A percentile compares a stretch with the other conserved stretches of the same genome.
phyloP scores from a whole-genome alignment of 805 yeast species.

The Candida andamanensis region DNA sequence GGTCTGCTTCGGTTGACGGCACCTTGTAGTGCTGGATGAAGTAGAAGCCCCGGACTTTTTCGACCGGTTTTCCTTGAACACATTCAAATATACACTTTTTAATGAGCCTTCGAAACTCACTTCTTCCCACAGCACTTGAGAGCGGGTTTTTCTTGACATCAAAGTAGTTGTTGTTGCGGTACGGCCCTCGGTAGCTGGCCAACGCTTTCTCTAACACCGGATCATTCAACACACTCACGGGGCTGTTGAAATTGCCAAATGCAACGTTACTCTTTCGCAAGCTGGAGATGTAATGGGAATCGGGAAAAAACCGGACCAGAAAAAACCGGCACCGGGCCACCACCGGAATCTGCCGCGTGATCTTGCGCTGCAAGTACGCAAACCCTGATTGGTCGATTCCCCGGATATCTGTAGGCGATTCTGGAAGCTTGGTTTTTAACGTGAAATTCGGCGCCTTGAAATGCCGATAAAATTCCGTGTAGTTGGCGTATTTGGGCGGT shows the following conservation, averaged over 20 bases:
- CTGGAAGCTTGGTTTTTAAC: slow-evolving; percentile 18
- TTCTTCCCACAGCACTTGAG: slow-evolving; percentile 29
- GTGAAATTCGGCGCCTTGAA: slow-evolving; percentile 7
- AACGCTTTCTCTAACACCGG: slow-evolving; percentile 16
- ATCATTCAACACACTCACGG: slow-evolving; percentile 24
- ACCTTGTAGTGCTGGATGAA: slow-evolving; percentile 14
- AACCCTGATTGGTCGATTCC: slow-evolving; percentile 27
- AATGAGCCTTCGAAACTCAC: slow-evolving; percentile 19
- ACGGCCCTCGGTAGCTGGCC: slow-evolving; percentile 25
- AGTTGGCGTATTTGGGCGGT: slow-evolving; percentile 1
- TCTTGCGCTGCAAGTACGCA: slow-evolving; percentile 8
- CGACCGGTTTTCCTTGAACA: slow-evolving; percentile 5
- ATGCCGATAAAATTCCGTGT: slow-evolving; percentile 3
- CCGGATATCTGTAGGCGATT: slow-evolving; percentile 25
- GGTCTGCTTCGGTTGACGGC: slow-evolving; percentile 18
- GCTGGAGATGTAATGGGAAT: slow-evolving; percentile 19
- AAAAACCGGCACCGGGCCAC: slow-evolving; percentile 14
- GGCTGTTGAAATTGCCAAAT: slow-evolving; percentile 26
- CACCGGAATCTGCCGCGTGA: slow-evolving; percentile 12
- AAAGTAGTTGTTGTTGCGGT: slow-evolving; percentile 17
- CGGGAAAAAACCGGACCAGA: slow-evolving; percentile 25
- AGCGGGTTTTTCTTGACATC: slow-evolving; percentile 22
- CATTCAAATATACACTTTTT: slow-evolving; percentile 15
- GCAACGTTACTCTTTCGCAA: slow-evolving; percentile 37
- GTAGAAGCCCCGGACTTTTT: slow-evolving; percentile 21